Evolutionary conservation across 129 eudicot genomes (phyloP).

Genomic region (Rutidosis leptorrhynchoides): DNA sequence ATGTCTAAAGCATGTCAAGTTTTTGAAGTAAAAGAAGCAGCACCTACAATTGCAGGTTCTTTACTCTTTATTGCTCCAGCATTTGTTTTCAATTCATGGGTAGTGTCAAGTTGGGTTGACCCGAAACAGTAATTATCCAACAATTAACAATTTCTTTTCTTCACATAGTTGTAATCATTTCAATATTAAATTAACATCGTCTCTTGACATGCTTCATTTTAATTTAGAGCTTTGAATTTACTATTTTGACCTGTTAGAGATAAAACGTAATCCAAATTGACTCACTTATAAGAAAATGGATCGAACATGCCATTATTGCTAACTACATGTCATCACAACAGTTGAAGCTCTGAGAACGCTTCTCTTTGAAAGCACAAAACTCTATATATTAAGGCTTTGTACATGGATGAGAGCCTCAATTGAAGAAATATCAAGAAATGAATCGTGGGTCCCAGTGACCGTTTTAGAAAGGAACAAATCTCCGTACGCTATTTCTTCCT

Average conservation of each 20-base stretch:
- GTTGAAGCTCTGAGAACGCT: slow-evolving; percentile 58
- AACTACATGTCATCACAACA: slow-evolving; percentile 38
- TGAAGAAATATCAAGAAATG: slow-evolving; percentile 70
- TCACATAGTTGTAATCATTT: background rate
- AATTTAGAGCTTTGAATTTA: background rate
- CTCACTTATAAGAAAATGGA: background rate
- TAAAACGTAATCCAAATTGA: slow-evolving; percentile 6
- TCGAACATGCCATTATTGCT: slow-evolving; percentile 3
- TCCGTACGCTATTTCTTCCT: slow-evolving; percentile 68
- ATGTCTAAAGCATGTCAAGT: slow-evolving; percentile 70
- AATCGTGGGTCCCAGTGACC: slow-evolving; percentile 86
- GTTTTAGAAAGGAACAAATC: slow-evolving; percentile 82
- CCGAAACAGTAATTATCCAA: slow-evolving; percentile 3
- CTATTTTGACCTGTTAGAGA: background rate
- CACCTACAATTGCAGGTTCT: slow-evolving; percentile 67
- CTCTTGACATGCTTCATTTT: background rate
- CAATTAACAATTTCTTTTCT: background rate
- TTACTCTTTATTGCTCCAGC: slow-evolving; percentile 9
- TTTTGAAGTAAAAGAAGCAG: slow-evolving; percentile 82
- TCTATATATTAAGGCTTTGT: slow-evolving; percentile 69
- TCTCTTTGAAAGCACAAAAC: slow-evolving; percentile 65
- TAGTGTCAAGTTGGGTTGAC: background rate
- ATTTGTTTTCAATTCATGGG: background rate
- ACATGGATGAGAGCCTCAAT: slow-evolving; percentile 81
- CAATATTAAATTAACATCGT: background rate